Percentiles rank a stretch among this genome's conserved stretches.
Evolutionary conservation across 2,329 filamentous ascomycete genomes (phyloP).

Genomic region (Pseudogymnoascus sp.): DNA sequence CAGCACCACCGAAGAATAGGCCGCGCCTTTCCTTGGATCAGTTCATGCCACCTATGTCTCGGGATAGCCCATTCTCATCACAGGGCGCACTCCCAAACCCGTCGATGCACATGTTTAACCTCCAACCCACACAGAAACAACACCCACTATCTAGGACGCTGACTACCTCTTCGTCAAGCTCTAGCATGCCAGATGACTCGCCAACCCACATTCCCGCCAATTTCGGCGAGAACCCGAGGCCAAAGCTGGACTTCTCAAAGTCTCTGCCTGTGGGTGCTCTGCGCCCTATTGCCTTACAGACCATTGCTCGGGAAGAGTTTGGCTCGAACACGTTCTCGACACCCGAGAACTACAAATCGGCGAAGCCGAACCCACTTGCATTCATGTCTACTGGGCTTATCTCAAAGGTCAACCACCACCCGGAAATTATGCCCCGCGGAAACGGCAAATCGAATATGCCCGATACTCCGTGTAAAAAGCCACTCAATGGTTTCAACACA

Average conservation of each 20-base stretch:
- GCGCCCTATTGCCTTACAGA: constrained; percentile 36
- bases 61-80: constrained; percentile 58
- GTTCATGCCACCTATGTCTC: constrained; percentile 57
- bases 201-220: constrained; percentile 55
- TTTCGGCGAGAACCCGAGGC: constrained; percentile 45
- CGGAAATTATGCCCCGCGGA: constrained; percentile 53
- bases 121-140: constrained; percentile 42
- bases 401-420: constrained; percentile 85
- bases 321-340: constrained; percentile 56
- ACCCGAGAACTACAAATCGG: constrained; percentile 67
- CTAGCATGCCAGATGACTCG: constrained; percentile 68
- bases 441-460: constrained; percentile 65
- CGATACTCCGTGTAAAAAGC: constrained; percentile 93
- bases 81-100: constrained; percentile 46
- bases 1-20: constrained; percentile 51
- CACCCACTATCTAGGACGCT: constrained; percentile 84
- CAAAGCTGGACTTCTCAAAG: constrained; percentile 58
- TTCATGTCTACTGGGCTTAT: constrained; percentile 94
- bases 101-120: constrained; percentile 45
- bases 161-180: constrained; percentile 78
- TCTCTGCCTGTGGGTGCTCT: constrained; percentile 64
- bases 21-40: constrained; percentile 75
- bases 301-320: constrained; percentile 38
- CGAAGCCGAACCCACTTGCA: constrained; percentile 69
- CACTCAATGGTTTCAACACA: constrained; percentile 60